Evolutionary conservation across 2,329 filamentous ascomycete genomes (phyloP).

Genomic region (Calonectria ilicicola): DNA sequence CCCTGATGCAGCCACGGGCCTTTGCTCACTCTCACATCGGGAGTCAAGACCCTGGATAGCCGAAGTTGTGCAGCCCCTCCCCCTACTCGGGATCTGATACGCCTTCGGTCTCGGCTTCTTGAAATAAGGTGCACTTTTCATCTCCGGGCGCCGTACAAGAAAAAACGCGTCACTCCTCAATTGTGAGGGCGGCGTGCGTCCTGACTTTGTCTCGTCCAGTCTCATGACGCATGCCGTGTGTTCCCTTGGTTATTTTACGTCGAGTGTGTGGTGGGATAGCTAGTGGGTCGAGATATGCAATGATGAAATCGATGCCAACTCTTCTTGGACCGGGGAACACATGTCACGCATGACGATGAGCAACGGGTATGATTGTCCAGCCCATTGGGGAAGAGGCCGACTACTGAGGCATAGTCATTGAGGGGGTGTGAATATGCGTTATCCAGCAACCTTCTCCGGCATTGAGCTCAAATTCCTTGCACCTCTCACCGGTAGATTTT

Average conservation of each 20-base stretch:
- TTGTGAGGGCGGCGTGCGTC: conserved; percentile 10
- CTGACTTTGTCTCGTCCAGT: conserved; percentile 13
- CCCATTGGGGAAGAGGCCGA: conserved; percentile 1
- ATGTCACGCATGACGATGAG: conserved; percentile 5
- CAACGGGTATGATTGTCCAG: neutral
- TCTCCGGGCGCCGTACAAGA: conserved; percentile 6
- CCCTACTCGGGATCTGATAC: conserved; percentile 22
- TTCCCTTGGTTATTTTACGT: conserved; percentile 18
- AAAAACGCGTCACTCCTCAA: conserved; percentile 12
- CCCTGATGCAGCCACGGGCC: conserved; percentile 3
- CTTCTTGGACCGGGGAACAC: neutral
- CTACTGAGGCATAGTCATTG: neutral
- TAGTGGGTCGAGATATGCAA: conserved; percentile 15
- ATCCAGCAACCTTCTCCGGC: neutral
- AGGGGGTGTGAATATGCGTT: neutral
- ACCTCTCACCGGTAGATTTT: conserved; percentile 5
- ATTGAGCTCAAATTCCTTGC: neutral
- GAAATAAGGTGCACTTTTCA: neutral
- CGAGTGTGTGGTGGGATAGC: neutral
- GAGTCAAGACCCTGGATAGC: conserved; percentile 1
- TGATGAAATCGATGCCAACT: neutral
- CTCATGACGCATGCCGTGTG: conserved; percentile 11
- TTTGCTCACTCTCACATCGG: conserved; percentile 9
- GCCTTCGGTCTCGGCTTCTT: conserved; percentile 13
- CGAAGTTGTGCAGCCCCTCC: conserved; percentile 14